Evolutionary conservation across 192 early-diverging fungal species (phyloP).

Genomic region (Pilobolus umbonatus): DNA sequence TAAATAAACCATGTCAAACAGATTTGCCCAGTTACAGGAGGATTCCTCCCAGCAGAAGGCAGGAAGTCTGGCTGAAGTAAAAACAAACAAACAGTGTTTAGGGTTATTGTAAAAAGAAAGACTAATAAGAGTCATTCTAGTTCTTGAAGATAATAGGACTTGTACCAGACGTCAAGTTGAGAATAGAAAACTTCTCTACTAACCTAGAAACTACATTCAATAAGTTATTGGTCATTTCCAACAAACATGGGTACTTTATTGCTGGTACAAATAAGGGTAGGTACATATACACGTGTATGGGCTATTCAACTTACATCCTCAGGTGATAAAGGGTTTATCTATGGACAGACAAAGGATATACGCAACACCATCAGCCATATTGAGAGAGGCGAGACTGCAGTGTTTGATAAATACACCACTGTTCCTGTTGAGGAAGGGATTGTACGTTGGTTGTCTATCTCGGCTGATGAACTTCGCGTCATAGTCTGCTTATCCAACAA

Average conservation of each 20-base stretch:
- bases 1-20: too few relatives aligned
- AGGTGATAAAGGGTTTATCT: constrained; percentile 33
- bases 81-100: too few relatives aligned
- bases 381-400: constrained; percentile 8
- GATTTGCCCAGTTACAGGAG: too few relatives aligned
- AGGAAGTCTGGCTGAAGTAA: too few relatives aligned
- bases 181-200: constrained; percentile 22
- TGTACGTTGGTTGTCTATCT: constrained; percentile 36
- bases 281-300: background rate
- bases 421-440: constrained; percentile 26
- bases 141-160: too few relatives aligned
- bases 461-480: constrained; percentile 40
- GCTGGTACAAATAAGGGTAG: constrained; percentile 58
- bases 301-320: constrained; percentile 1
- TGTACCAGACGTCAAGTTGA: constrained; percentile 37
- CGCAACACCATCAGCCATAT: constrained; percentile 34
- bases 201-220: constrained; percentile 38
- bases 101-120: too few relatives aligned
- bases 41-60: too few relatives aligned
- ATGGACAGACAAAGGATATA: constrained; percentile 28
- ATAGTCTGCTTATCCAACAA: constrained; percentile 37
- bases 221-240: constrained; percentile 55
- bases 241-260: constrained; percentile 62
- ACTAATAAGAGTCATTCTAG: too few relatives aligned
- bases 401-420: constrained; percentile 19